Percentiles rank a stretch among this genome's conserved stretches.
phyloP scores from a whole-genome alignment of 202 grass and related monocot genomes.

The Carex arenaria region DNA sequence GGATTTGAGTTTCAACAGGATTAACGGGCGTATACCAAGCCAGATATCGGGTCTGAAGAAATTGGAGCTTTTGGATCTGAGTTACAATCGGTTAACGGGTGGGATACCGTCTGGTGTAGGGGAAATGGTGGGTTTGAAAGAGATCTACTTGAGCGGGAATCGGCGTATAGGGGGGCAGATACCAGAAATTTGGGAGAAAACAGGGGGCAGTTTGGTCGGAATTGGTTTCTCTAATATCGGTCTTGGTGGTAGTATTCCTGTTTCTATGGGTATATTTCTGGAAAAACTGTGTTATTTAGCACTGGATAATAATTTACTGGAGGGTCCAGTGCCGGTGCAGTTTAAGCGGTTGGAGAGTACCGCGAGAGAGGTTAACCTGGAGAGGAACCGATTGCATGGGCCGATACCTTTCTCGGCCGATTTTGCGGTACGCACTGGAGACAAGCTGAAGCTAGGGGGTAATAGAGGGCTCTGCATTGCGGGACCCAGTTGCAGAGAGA shows the following conservation, averaged over 20 bases:
- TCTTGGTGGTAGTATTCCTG: conserved; percentile 26
- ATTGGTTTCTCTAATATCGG: conserved; percentile 37
- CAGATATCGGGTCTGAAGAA: conserved; percentile 1
- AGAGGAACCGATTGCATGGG: conserved; percentile 30
- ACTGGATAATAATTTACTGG: conserved; percentile 34
- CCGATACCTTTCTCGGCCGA: conserved; percentile 31
- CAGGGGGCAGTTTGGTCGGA: conserved; percentile 17
- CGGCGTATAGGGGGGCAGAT: conserved; percentile 23
- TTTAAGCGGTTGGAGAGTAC: conserved; percentile 26
- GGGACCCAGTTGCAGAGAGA: not conserved
- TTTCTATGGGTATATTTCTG: conserved; percentile 30
- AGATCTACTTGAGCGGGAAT: conserved; percentile 39
- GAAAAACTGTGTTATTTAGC: conserved; percentile 20
- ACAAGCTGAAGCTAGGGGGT: conserved; percentile 28
- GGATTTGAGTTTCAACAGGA: conserved; percentile 30
- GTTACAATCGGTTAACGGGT: conserved; percentile 31
- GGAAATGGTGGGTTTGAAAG: conserved; percentile 25
- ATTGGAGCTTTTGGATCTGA: conserved; percentile 37
- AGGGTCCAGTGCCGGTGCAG: conserved; percentile 33
- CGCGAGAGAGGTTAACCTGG: conserved; percentile 35
- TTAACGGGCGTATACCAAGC: conserved; percentile 20
- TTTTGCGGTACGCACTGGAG: conserved; percentile 20
- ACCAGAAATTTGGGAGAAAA: conserved; percentile 37
- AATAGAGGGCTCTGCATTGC: conserved; percentile 34
- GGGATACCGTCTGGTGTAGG: conserved; percentile 27